Evolutionary conservation across 352 stramenopile species (phyloP).

Genomic region (Globisporangium barbulae): DNA sequence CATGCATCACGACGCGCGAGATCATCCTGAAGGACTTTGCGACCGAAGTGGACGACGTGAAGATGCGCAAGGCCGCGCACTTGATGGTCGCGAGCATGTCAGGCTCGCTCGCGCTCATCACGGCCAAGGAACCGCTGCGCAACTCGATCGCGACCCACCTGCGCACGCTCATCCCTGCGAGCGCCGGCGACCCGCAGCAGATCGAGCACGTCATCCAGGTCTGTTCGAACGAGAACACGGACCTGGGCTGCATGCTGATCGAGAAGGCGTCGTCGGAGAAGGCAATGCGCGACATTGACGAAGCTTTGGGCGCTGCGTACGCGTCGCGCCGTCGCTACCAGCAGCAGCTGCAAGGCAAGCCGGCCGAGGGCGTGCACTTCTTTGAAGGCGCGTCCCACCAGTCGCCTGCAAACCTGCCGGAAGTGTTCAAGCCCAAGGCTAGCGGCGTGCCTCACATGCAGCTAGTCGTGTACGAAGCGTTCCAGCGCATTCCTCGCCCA

Average conservation of each 20-base stretch:
- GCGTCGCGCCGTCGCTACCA: constrained; percentile 80
- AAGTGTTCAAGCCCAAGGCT: constrained; percentile 93
- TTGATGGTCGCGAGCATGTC: constrained; percentile 99
- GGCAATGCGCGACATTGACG: constrained; percentile 97
- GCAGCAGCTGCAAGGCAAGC: constrained; percentile 86
- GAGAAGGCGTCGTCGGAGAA: constrained; percentile 99
- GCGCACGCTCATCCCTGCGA: constrained; percentile 88
- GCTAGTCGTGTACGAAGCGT: constrained; percentile 97
- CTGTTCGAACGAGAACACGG: constrained; percentile 98
- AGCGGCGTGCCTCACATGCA: constrained; percentile 91
- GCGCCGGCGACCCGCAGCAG: constrained; percentile 84
- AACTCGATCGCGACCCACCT: constrained; percentile 97
- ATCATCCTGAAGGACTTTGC: constrained; percentile 99
- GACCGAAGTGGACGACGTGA: constrained; percentile 92
- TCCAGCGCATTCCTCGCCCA: constrained; percentile 93
- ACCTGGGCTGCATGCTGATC: constrained; percentile 98
- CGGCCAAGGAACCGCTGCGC: constrained; percentile 96
- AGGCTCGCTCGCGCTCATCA: constrained; percentile 96
- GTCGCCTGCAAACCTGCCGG: constrained; percentile 81
- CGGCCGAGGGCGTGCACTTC: constrained; percentile 55
- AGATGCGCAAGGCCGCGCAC: constrained; percentile 97
- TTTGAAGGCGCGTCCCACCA: constrained; percentile 74
- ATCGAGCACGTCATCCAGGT: constrained; percentile 98
- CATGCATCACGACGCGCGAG: constrained; percentile 97
- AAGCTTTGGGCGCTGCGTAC: constrained; percentile 89